Percentiles rank a stretch among this genome's conserved stretches.
Evolutionary conservation across 768 basidiomycete species (phyloP).

Genomic region (Erythrobasidium yunnanense): DNA sequence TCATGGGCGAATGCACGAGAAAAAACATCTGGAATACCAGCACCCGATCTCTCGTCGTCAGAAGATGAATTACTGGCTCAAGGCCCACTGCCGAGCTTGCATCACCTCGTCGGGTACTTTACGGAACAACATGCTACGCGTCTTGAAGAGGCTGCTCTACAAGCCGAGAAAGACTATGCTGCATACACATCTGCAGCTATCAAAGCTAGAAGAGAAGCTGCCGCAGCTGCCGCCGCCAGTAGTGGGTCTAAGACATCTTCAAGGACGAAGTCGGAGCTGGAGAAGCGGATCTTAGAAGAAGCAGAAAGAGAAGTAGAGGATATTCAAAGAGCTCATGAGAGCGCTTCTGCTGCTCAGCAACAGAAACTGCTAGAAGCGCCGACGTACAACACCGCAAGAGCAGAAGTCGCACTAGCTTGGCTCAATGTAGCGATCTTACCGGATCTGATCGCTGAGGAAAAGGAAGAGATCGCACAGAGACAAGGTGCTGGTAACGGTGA

Average conservation of each 20-base stretch:
- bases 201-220: not conserved
- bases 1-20: slow-evolving; percentile 50
- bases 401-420: slow-evolving; percentile 33
- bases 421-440: slow-evolving; percentile 26
- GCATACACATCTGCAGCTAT: not conserved
- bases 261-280: not conserved
- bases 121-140: slow-evolving; percentile 16
- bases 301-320: slow-evolving; percentile 4
- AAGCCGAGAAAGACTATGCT: not conserved
- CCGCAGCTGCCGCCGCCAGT: too few species aligned
- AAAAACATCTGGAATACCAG: slow-evolving; percentile 11
- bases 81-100: slow-evolving; percentile 22
- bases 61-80: slow-evolving; percentile 26
- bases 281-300: slow-evolving; percentile 23
- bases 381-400: slow-evolving; percentile 30
- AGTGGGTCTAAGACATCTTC: too few species aligned
- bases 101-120: slow-evolving; percentile 29
- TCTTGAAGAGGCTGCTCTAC: slow-evolving; percentile 23
- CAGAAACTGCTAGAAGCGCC: slow-evolving; percentile 14
- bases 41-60: slow-evolving; percentile 1
- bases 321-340: not conserved
- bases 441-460: not conserved
- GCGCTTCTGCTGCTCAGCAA: not conserved
- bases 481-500: too few species aligned
- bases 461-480: too few species aligned